Evolutionary conservation across 75 land plant genomes (phyloP).

Genomic region (Chamaecyparis obtusa): DNA sequence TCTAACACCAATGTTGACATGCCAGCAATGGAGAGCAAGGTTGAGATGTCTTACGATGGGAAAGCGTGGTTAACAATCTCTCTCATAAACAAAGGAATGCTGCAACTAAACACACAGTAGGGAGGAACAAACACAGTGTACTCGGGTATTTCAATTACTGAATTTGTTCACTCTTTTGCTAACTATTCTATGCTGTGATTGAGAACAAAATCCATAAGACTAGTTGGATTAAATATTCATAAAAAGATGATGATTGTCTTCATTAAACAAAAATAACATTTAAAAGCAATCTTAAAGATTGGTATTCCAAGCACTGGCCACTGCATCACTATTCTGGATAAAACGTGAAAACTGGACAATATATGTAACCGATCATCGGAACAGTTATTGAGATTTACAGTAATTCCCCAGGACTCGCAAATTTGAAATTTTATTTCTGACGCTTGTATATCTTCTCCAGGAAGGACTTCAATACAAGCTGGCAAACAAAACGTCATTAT

Average conservation of each 20-base stretch:
- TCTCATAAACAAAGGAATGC: neutral
- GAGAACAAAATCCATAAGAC: neutral
- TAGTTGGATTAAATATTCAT: neutral
- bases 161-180: neutral
- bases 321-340: neutral
- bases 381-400: neutral
- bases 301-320: neutral
- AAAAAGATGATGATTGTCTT: neutral
- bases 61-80: neutral
- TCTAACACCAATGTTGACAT: too few relatives aligned
- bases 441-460: slow-evolving; percentile 60
- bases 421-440: slow-evolving; percentile 32
- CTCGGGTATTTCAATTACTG: too few relatives aligned
- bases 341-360: neutral
- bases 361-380: neutral
- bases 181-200: neutral
- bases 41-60: neutral
- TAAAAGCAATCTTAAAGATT: neutral
- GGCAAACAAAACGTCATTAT: neutral
- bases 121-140: neutral
- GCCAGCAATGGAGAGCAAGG: neutral
- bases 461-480: slow-evolving; percentile 42
- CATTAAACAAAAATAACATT: neutral
- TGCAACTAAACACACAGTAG: neutral
- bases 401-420: neutral